These are phyloP conservation scores for Rosellinia necatrix DNA, from an alignment of 2,329 filamentous ascomycete species.

Conservation along the genomic window DNA sequence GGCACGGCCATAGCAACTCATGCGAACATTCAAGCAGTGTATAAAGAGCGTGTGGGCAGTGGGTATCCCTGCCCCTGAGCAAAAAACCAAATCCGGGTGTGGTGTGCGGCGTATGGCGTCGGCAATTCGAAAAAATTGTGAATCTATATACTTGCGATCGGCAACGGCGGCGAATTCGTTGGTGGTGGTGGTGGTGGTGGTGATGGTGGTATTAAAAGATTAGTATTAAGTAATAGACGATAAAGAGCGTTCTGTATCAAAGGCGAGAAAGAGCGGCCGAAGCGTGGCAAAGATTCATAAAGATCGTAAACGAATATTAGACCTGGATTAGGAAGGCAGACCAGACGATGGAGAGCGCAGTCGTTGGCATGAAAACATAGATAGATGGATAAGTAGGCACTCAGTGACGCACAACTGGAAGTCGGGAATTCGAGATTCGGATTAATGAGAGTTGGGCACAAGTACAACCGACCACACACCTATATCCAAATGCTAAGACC, in stretches of 20 bases:
- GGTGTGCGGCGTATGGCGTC: constrained; percentile 21
- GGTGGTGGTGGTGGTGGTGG: too few relatives aligned
- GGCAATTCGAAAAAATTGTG: constrained; percentile 9
- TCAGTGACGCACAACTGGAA: constrained; percentile 31
- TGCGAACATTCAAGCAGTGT: constrained; percentile 13
- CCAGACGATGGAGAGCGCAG: constrained; percentile 30
- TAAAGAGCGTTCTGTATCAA: constrained; percentile 18
- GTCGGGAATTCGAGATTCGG: constrained; percentile 31
- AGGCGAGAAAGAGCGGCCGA: constrained; percentile 29
- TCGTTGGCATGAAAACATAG: constrained; percentile 34
- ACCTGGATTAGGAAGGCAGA: constrained; percentile 30
- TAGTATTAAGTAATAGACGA: constrained; percentile 23
- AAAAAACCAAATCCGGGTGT: neutral
- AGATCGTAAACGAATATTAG: constrained; percentile 30
- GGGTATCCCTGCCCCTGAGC: constrained; percentile 9
- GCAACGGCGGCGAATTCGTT: constrained; percentile 7
- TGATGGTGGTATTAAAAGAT: constrained; percentile 24
- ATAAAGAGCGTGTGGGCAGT: constrained; percentile 17
- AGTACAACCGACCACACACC: constrained; percentile 26
- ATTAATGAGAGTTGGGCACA: constrained; percentile 32
- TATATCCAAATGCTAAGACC: constrained; percentile 34
- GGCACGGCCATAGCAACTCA: constrained; percentile 32
- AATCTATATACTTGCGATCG: constrained; percentile 8
- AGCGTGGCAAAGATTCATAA: constrained; percentile 22
- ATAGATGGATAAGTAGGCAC: too few relatives aligned